These are phyloP conservation scores for Marasmius oreades DNA, from an alignment of 1,284 basidiomycete genomes.

Conservation along the genomic window DNA sequence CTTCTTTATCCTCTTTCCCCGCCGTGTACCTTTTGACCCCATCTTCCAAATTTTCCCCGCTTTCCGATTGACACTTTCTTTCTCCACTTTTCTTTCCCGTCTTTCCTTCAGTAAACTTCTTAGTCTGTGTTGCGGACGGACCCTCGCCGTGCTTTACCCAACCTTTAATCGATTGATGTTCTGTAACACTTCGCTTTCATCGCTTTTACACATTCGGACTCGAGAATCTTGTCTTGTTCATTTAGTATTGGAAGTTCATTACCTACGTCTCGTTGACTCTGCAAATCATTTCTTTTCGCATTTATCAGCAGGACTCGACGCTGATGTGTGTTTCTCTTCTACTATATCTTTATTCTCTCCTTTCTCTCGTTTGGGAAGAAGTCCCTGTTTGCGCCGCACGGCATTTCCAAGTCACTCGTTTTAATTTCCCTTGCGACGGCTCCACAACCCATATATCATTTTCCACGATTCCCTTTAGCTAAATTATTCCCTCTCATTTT, in stretches of 20 bases:
- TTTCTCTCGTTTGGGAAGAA: not conserved
- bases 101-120: not conserved
- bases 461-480: not conserved
- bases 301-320: not conserved
- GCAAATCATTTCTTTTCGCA: conserved; percentile 1
- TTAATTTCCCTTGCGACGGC: not conserved
- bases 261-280: not conserved
- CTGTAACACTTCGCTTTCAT: not conserved
- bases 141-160: not conserved
- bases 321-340: not conserved
- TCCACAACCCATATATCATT: not conserved
- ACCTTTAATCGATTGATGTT: not conserved
- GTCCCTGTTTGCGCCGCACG: too few relatives aligned
- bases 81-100: not conserved
- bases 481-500: not conserved
- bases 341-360: not conserved
- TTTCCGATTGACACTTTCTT: not conserved
- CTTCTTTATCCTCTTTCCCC: not conserved
- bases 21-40: not conserved
- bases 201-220: not conserved
- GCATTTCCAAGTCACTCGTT: too few relatives aligned
- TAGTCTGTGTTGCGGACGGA: not conserved
- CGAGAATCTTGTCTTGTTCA: not conserved
- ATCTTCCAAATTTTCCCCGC: not conserved
- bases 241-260: conserved; percentile 2